Base-by-base conservation (phyloP, 2,329 filamentous ascomycete species). In the Botrytis galanthina region DNA sequence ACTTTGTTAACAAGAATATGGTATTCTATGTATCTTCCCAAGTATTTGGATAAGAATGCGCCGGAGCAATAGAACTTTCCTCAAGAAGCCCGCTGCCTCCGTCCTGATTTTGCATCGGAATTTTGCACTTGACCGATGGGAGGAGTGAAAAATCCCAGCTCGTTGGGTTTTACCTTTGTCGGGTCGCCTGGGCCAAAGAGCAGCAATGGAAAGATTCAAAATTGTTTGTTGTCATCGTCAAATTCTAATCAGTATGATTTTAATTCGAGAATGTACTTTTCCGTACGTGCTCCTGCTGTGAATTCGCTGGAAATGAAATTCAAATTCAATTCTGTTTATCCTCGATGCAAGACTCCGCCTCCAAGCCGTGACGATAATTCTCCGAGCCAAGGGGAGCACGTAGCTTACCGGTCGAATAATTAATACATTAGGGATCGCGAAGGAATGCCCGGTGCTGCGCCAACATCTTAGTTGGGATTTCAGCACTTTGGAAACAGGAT, bases 361-460 rank as follows among this genome's bases (percentile, higher is more conserved):
- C 35, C 29, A 4, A 70, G 51, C 29, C 12, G 48, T 54, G 48
- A 54, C 29, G 18, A 68, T 29, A 59, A 72, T 44, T 26, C 63
- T n/a, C 51, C 61, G 46, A 68, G 60, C 61, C 48, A 44, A 44
- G 62, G 35, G 10, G 37, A 26, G 39, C 26, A 51, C 39, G 35
- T 71, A 29, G 44, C 42, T 71, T 71, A 42, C 54, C 37, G 18
- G 48, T 73, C 42, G 62, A 69, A 46, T 39, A 29, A 35, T 51
- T 10, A 61, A 18, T 61, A 60, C 63, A 32, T 73, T 22, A 59
- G 48, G 71, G 29, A 48, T 12, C 20, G 62, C 16, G 51, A 72
- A 60, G 29, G 64, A n/a, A 73, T 73, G 20, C 32, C 63, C 71
- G 71, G 39, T 39, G 39, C 63, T 48, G 63, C 66, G 32, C 26